These are phyloP conservation scores for Aspergillus persii DNA, from an alignment of 2,329 filamentous ascomycete species.

Conservation along the genomic window DNA sequence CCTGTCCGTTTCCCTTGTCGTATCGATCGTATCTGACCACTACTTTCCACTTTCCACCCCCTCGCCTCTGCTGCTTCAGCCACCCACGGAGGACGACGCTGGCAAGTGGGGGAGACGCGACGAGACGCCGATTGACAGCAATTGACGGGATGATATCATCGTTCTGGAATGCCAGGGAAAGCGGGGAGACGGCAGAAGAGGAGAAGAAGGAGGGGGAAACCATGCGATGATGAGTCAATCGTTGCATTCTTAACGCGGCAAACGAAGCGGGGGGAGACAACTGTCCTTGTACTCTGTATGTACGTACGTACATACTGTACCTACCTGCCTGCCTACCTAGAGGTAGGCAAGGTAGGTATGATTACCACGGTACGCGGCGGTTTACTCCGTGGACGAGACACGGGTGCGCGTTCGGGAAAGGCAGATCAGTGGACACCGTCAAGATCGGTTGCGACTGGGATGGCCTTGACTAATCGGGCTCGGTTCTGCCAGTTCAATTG, in stretches of 20 bases:
- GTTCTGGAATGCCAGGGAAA: background rate
- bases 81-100: background rate
- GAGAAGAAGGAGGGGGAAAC: background rate
- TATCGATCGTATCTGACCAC: too few relatives aligned
- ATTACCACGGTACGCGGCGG: constrained; percentile 19
- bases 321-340: too few relatives aligned
- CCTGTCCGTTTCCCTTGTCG: background rate
- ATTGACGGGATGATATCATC: background rate
- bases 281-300: too few relatives aligned
- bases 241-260: background rate
- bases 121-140: background rate
- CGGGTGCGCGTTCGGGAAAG: constrained; percentile 19
- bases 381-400: constrained; percentile 19
- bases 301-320: too few relatives aligned
- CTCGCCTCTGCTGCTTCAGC: background rate
- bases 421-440: constrained; percentile 25
- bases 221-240: background rate
- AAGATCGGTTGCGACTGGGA: constrained; percentile 18
- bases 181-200: background rate
- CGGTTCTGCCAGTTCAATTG: constrained; percentile 4
- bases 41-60: background rate
- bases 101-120: too few relatives aligned
- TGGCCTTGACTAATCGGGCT: constrained; percentile 8
- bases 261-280: background rate
- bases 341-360: too few relatives aligned